Base-by-base conservation (phyloP, 129 eudicot species). In the Ambrosia trifida region DNA sequence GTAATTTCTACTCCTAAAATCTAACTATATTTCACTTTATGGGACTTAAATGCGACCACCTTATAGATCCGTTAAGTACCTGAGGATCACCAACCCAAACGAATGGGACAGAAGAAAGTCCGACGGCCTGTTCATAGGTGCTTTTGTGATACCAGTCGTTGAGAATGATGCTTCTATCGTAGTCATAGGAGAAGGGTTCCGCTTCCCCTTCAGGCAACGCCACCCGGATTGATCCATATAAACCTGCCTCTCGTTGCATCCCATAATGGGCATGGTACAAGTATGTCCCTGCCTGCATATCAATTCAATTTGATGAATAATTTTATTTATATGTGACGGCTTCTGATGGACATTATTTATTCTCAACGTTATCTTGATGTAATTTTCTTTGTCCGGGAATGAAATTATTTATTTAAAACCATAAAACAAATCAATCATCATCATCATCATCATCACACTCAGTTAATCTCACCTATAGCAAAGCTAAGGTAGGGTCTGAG, bases 231-330 rank as follows among this genome's bases (percentile, higher is more conserved):
- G 89, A 79, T 16, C 99, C 97, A 65, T 87, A 87, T 59, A 94
- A 53, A 1, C 99, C 99, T 0, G 88, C 92, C 68, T 81, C 90
- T 67, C 91, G 86, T 77, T 94, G 97, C 96, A 94, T 85, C 11
- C 96, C 96, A 52, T 89, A 94, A 75, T 94, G 99, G 3, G 96
- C 97, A 68, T 94, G 99, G 72, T 94, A 94, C 83, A 94, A 11
- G 64, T 79, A 94, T 31, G 97, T 94, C 16, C 99, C 99, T 2
- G 97, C 81, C 99, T 94, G 80, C 67, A 83, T 13, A 68, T 52
- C 2, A 7, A 30, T 2, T 7, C 54, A 30, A 17, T 30, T 7
- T 43, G 11, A 11, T 14, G 4, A 40, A 41, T 46, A 54, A 40
- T 40, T 40, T 38, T 38, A 6, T 40, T 38, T 2, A 5, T 7